A percentile compares a stretch with the other conserved stretches of the same genome.
phyloP scores from a whole-genome alignment of 805 yeast species.

The Metschnikowia rubicola region DNA sequence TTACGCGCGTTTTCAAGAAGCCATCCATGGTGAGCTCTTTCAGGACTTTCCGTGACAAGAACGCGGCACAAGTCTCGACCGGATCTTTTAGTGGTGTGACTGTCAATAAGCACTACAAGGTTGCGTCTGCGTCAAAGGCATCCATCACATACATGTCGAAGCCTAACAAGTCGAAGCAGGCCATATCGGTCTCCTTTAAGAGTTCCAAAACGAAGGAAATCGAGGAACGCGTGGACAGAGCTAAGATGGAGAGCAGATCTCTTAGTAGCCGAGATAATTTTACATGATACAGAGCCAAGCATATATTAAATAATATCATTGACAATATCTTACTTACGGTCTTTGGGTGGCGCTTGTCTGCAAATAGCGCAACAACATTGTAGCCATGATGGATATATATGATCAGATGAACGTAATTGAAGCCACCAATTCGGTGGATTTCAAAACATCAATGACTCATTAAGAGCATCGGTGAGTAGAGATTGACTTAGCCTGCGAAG shows the following conservation, averaged over 20 bases:
- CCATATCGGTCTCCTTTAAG: constrained; percentile 16
- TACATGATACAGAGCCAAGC: background rate
- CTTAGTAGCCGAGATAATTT: constrained; percentile 1
- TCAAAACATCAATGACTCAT: constrained; percentile 13
- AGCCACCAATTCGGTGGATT: no score
- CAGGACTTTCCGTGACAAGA: constrained; percentile 35
- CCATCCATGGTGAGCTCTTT: constrained; percentile 49
- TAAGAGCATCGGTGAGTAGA: constrained; percentile 13
- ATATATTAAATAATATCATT: no score
- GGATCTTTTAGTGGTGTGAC: constrained; percentile 47
- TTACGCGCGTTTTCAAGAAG: constrained; percentile 39
- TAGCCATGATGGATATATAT: background rate
- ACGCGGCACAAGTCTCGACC: constrained; percentile 39
- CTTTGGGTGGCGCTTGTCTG: no score
- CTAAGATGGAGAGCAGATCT: constrained; percentile 16
- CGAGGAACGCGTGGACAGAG: constrained; percentile 22
- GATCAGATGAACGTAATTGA: background rate
- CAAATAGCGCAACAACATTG: no score
- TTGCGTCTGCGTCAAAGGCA: constrained; percentile 53
- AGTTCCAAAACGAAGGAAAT: constrained; percentile 27
- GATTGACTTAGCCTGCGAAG: constrained; percentile 41
- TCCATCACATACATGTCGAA: constrained; percentile 54
- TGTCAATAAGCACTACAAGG: constrained; percentile 49
- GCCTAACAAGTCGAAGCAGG: constrained; percentile 21
- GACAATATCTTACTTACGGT: no score